Evolutionary conservation across 495 filamentous ascomycete genomes (phyloP), one percentile per base, ranked within the genome.

Genomic region (Penicillium egyptiacum): DNA sequence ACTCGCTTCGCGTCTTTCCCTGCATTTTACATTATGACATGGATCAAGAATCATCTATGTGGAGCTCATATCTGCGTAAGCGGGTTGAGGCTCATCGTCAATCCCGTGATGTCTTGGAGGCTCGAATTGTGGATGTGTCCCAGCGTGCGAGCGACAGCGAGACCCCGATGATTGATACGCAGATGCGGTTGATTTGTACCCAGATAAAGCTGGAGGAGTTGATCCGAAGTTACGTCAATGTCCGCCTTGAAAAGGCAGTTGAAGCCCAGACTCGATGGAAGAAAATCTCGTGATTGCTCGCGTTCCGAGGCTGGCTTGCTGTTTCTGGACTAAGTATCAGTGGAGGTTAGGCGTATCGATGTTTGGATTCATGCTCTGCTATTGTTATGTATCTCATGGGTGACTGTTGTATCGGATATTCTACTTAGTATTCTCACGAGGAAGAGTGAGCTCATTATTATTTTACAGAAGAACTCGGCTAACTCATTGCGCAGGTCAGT

Each of bases 1-100:
- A 91, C 69, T 84, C 83, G 41, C 30, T 61, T 22, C 57, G 61
- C 4, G 19, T 64, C 4, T 43, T 67, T 2, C 55, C 55, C 11
- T 2, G 6, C 4, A 2, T n/a, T 14, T 14, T 48, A 54, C 5
- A 53, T 37, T 4, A 14, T 1, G 20, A 50, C 14, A 50, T 50
- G 31, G 47, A 50, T n/a, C 7, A 16, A 5, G 47, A 2, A 1
- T 37, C 11, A 2, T 30, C 17, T 12, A 37, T 48, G 26, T 48
- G 45, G 45, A 20, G 8, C n/a, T 48, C 45, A 3, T 48, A 48
- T 10, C 26, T 48, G 17, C 45, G 45, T 9, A 31, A 17, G n/a
- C 26, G 45, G 1, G 9, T 20, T 19, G 45, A 48, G n/a, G 45
- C 45, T 19, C 2, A 48, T 25, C 43, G 43, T 7, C 45, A 48